These are phyloP conservation scores for Jasminum sambac DNA, from an alignment of 257 asterid genomes.

Conservation along the genomic window DNA sequence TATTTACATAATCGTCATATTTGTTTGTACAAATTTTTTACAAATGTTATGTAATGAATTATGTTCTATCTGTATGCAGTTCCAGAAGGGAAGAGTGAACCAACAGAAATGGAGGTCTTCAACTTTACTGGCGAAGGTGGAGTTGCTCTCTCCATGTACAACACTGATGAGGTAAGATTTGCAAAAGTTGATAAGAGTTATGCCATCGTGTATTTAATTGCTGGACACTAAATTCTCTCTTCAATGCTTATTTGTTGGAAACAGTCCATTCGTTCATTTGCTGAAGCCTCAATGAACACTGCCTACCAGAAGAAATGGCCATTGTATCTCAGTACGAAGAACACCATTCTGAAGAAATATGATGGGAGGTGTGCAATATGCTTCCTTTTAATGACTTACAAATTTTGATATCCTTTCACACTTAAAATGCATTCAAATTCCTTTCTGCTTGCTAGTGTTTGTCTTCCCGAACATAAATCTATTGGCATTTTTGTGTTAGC, in stretches of 20 bases:
- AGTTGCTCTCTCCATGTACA: conserved; percentile 96
- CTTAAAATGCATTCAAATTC: neutral
- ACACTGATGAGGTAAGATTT: conserved; percentile 93
- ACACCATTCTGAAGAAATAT: conserved; percentile 92
- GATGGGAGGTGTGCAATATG: conserved; percentile 74
- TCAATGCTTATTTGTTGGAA: conserved; percentile 22
- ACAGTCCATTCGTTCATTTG: conserved; percentile 85
- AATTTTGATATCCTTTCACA: neutral
- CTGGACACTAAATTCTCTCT: conserved; percentile 24
- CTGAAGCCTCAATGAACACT: conserved; percentile 91
- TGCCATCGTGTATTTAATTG: neutral
- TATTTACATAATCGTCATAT: neutral
- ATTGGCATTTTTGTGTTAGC: neutral
- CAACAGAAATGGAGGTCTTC: conserved; percentile 79
- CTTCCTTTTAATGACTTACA: neutral
- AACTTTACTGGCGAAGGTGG: conserved; percentile 97
- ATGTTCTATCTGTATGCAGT: conserved; percentile 42
- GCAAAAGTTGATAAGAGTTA: conserved; percentile 13
- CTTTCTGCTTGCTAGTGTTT: neutral
- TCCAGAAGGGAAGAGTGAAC: conserved; percentile 79
- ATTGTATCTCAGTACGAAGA: conserved; percentile 94
- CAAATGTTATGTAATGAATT: neutral
- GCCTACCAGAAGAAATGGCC: conserved; percentile 98
- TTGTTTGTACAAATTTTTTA: neutral
- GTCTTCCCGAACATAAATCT: neutral